A percentile compares a stretch with the other conserved stretches of the same genome.
Evolutionary conservation across 225 moss, liverwort and hornwort genomes (phyloP).

Genomic region (Antitrichia curtipendula): DNA sequence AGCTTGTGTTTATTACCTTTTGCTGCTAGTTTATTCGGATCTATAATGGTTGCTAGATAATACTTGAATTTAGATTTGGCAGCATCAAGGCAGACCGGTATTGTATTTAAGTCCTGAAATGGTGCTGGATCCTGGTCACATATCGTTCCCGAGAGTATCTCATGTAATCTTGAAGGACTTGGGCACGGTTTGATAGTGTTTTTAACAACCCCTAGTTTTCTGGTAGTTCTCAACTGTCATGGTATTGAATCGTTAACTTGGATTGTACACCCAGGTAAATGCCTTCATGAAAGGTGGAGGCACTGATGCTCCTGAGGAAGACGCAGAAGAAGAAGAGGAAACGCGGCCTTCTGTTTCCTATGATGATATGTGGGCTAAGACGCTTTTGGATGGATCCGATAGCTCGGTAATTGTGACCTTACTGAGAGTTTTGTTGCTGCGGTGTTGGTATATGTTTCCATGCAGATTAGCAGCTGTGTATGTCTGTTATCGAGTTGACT

Average conservation of each 20-base stretch:
- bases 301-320: slow-evolving; percentile 83
- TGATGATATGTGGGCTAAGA: slow-evolving; percentile 95
- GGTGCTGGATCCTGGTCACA: not conserved
- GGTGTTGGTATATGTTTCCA: not conserved
- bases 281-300: slow-evolving; percentile 96
- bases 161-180: not conserved
- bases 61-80: not conserved
- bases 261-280: slow-evolving; percentile 49
- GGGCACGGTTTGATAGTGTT: not conserved
- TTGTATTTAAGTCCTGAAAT: not conserved
- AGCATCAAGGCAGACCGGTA: not conserved
- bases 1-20: not conserved
- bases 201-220: not conserved
- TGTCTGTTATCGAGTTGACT: not conserved
- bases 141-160: not conserved
- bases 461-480: not conserved
- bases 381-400: slow-evolving; percentile 87
- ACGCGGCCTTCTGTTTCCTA: slow-evolving; percentile 65
- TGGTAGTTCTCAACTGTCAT: not conserved
- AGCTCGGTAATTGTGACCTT: slow-evolving; percentile 53
- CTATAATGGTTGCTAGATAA: not conserved
- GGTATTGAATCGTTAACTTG: not conserved
- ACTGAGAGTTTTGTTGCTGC: not conserved
- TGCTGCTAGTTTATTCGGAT: not conserved
- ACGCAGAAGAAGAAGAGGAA: slow-evolving; percentile 63